Base-by-base conservation (phyloP, 768 basidiomycete species). In the Pleurotus ostreatus region DNA sequence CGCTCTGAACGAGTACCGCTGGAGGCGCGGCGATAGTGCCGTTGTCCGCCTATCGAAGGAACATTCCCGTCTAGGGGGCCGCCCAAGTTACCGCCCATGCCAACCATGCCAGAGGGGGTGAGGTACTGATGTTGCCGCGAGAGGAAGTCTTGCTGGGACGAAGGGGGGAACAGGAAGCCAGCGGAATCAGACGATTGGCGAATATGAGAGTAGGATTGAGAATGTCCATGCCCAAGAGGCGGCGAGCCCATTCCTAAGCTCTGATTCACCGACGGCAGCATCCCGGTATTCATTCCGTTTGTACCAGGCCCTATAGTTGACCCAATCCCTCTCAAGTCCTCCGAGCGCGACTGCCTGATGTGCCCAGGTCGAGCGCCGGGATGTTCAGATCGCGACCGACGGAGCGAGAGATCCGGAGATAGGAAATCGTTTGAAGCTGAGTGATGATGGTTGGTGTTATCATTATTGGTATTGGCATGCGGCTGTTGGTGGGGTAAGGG, bases 291-390 rank as follows among this genome's bases (percentile, higher is more conserved):
- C 13, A 23, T 12, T 5, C 37, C 18, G 20, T 16, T 37, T 8
- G 18, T 11, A 16, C 38, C 39, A 16, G 41, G 13, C 8, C 51
- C 63, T 64, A 65, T 68, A 74, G 13, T 66, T 58, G 45, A 67
- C 70, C 7, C 70, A 69, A 13, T 41, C 9, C 38, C 51, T 23
- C 51, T 16, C 38, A 53, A 25, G 61, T 88, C 86, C 65, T 88
- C 87, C 2, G 67, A 68, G 16, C 70, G 62, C 1, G 70, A 68
- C 45, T 57, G 61, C 26, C 71, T 66, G 23, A 68, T 66, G 25
- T 66, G 66, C 7, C 61, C 57, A 6, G 59, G 59, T 9, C 61
- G 59, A 9, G 52, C 57, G 4, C 59, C 62, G 0, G 61, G 37
- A 46, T 70, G 30, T 34, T 44, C 70, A 1, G 70, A 71, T 43